Percentiles rank a stretch among this genome's conserved stretches.
These are phyloP conservation scores for Clohesyomyces aquaticus DNA, from an alignment of 495 filamentous ascomycete species.

Conservation along the genomic window DNA sequence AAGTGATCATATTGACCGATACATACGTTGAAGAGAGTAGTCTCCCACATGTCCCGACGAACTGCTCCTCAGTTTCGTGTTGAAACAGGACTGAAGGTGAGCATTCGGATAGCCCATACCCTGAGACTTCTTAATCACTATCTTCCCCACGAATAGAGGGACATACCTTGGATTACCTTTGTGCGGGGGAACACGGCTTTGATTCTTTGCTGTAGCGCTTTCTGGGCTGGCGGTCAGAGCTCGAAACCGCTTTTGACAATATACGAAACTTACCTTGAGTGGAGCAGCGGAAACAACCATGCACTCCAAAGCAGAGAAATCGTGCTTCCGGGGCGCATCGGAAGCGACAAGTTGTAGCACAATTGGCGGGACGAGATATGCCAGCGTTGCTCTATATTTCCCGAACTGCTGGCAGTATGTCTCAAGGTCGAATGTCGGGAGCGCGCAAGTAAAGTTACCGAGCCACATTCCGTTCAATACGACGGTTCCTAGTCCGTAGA, in stretches of 20 bases:
- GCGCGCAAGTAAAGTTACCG: constrained; percentile 23
- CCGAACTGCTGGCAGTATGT: constrained; percentile 27
- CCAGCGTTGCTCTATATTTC: constrained; percentile 20
- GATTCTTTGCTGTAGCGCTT: constrained; percentile 24
- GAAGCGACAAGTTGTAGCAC: constrained; percentile 22
- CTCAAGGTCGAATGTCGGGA: constrained; percentile 22
- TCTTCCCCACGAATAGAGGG: not conserved
- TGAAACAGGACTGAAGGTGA: constrained; percentile 21
- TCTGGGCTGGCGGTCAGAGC: not conserved
- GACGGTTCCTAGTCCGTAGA: constrained; percentile 23
- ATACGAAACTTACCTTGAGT: constrained; percentile 1
- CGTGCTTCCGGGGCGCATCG: constrained; percentile 18
- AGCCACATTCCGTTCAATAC: constrained; percentile 22
- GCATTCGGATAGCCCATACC: constrained; percentile 27
- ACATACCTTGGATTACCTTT: constrained; percentile 22
- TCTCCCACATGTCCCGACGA: constrained; percentile 19
- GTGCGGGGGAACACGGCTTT: constrained; percentile 19
- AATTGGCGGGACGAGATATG: constrained; percentile 26
- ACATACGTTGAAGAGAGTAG: constrained; percentile 12
- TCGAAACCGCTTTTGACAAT: not conserved
- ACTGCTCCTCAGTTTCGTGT: constrained; percentile 15
- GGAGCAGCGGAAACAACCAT: constrained; percentile 28
- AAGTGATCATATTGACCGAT: not conserved
- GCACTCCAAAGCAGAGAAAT: constrained; percentile 24
- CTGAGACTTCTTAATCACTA: not conserved